Evolutionary conservation across 768 basidiomycete genomes (phyloP), one percentile per base, ranked within the genome.

Genomic region (Melanogaster broomeanus): DNA sequence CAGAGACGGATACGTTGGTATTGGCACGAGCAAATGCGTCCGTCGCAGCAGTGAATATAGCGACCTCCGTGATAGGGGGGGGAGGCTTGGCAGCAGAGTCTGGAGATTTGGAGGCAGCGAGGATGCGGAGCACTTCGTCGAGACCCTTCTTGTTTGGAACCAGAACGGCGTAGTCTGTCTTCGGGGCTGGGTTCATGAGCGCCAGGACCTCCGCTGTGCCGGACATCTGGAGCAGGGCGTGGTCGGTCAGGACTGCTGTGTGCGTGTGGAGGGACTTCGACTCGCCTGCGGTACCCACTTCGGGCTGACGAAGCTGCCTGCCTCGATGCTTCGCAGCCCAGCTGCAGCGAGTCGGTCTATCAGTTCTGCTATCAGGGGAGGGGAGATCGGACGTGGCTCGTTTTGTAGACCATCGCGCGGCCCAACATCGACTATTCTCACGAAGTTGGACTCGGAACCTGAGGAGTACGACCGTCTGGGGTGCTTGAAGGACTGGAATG

Each of bases 401-500:
- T 96, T 96, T 73, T 96, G 93, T 11, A 98, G 77, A 1, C 94
- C 94, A 69, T 98, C 94, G 25, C 94, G 77, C 1, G 93, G 90
- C 1, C 90, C 90, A 4, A 96, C 92, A 70, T 96, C 94, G 39
- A 98, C 88, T 40, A 97, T 88, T 45, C 61, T 68, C 7, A 68
- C 66, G 43, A 57, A 57, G 41, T 65, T 57, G 49, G 62, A 50
- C 28, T 55, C 27, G 24, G 41, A 24, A n/a, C 13, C 49, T 10
- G 44, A 43, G 12, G 60, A 55, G 24, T 57, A 42, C 33, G 8
- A 21, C 15, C 55, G 53, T 15, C 25, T 0, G 9, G 11, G 35
- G 30, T 19, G 37, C 28, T 4, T 25, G 4, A 13, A 15, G 5
- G 11, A 31, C 15, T 31, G 31, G 13, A 40, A 22, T 21, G 13